These are phyloP conservation scores for Ustilago bromivora DNA, from an alignment of 1,284 basidiomycete species.

Conservation along the genomic window DNA sequence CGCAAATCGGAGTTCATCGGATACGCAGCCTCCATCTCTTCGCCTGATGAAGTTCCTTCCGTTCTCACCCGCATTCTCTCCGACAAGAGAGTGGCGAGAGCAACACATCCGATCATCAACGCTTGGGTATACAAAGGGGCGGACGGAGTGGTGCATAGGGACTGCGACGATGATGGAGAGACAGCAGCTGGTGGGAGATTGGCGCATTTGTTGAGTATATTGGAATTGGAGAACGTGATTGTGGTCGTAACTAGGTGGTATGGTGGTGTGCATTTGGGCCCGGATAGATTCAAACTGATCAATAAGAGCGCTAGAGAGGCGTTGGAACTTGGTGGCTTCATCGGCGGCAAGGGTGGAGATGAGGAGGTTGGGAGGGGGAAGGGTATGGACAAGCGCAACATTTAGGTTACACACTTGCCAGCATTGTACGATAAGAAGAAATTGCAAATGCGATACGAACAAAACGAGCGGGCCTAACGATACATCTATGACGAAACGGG, in stretches of 20 bases:
- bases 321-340: conserved; percentile 56
- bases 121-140: conserved; percentile 66
- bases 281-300: conserved; percentile 68
- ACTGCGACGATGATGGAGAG: conserved; percentile 69
- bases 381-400: conserved; percentile 32
- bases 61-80: conserved; percentile 55
- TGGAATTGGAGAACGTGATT: conserved; percentile 62
- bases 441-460: background rate
- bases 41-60: conserved; percentile 60
- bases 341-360: conserved; percentile 28
- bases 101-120: conserved; percentile 67
- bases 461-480: background rate
- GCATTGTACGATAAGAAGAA: background rate
- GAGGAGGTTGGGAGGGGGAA: conserved; percentile 14
- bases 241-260: conserved; percentile 69
- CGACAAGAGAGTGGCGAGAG: conserved; percentile 61
- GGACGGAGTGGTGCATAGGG: conserved; percentile 62
- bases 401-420: background rate
- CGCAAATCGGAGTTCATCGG: conserved; percentile 70
- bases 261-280: conserved; percentile 64
- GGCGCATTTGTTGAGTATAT: conserved; percentile 67
- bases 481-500: background rate
- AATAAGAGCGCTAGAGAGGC: conserved; percentile 64
- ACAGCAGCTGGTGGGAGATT: conserved; percentile 68
- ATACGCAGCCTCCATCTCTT: conserved; percentile 57